Base-by-base conservation (phyloP, 768 basidiomycete genomes). In the Agaricus sinodeliciosus region DNA sequence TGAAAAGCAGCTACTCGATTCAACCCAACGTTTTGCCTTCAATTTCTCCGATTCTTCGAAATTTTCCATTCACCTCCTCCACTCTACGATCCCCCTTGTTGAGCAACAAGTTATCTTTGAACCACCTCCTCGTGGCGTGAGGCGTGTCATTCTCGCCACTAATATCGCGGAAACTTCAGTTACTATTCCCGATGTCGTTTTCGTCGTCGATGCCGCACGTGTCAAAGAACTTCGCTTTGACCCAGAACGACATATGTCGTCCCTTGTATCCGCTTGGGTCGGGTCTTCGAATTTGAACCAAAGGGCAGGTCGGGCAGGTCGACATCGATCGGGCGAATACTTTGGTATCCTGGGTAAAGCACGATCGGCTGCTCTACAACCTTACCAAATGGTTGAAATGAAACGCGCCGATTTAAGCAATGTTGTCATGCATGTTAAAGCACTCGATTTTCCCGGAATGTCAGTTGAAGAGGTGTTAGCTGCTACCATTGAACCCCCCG, bases 341-440 rank as follows among this genome's bases (percentile, higher is more conserved):
- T 96, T 78, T 64, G 91, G 92, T 35, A 78, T 97, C 44, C 67
- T 96, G 26, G 78, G 90, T 45, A 76, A 76, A 53, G 67, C 71
- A 12, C 82, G 85, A 48, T 79, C 84, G 2, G 70, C 71, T 13
- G 67, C 72, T 9, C 74, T 97, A 43, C 75, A 81, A 48, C 78
- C 88, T 25, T 85, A 95, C 63, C 92, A 94, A 65, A 84, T 84
- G 1, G 94, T 96, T 35, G 94, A 96, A 72, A 97, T 97, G 93
- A 91, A 91, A 64, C 79, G 93, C 31, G 81, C 86, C 11, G 92
- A 94, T 66, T 65, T 95, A 59, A 89, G 83, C 60, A 92, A 93
- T 62, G 86, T 94, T 43, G 91, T 95, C 13, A 97, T 97, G 94
- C 94, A 94, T 64, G 81, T 97, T 66, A 96, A 95, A 62, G 93